Percentiles rank a stretch among this genome's conserved stretches.
phyloP scores from a whole-genome alignment of 2,329 filamentous ascomycete genomes.

The Trichoderma oligosporum region DNA sequence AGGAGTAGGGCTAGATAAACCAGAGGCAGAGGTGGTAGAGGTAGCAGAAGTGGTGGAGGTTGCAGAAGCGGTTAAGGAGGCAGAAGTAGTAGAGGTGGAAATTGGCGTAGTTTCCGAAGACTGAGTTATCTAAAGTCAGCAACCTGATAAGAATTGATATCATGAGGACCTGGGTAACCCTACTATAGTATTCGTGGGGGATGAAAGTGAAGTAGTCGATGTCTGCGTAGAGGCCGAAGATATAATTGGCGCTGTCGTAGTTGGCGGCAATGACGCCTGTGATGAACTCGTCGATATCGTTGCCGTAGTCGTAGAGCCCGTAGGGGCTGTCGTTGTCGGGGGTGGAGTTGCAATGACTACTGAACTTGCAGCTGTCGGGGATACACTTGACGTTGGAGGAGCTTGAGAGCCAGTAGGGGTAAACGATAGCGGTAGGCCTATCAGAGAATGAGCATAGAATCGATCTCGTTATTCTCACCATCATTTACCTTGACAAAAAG shows the following conservation, averaged over 20 bases:
- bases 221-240: conserved; percentile 5
- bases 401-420: not conserved
- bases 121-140: not conserved
- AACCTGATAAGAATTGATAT: not conserved
- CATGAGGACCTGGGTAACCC: not conserved
- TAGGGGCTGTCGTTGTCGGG: not conserved
- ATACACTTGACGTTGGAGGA: not conserved
- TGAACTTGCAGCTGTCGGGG: not conserved
- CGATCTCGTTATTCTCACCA: not conserved
- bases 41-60: not conserved
- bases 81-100: not conserved
- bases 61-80: not conserved
- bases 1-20: conserved; percentile 6
- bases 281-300: conserved; percentile 6
- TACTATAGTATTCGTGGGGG: conserved; percentile 8
- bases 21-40: not conserved
- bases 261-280: not conserved
- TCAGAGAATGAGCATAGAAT: not conserved
- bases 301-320: not conserved
- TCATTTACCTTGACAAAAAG: conserved; percentile 26
- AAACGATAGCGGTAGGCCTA: conserved; percentile 14
- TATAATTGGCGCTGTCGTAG: conserved; percentile 7
- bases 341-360: not conserved
- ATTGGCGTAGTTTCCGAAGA: not conserved
- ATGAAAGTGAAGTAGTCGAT: conserved; percentile 11